These are phyloP conservation scores for Hibiscus syriacus DNA, from an alignment of 345 rosid species.

Conservation along the genomic window DNA sequence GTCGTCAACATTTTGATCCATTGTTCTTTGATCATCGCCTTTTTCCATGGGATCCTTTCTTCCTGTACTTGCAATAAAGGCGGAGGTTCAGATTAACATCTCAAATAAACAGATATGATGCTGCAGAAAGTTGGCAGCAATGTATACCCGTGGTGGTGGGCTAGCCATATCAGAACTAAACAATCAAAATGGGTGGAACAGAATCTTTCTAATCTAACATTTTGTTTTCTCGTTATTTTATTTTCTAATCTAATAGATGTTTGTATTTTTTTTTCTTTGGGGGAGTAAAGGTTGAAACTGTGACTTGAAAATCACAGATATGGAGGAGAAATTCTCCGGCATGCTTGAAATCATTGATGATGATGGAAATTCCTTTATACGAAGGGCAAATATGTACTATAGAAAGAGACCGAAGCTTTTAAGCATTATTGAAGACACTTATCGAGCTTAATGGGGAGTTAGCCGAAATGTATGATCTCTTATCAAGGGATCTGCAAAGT, in stretches of 20 bases:
- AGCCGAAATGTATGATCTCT: slow-evolving; percentile 62
- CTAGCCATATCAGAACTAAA: slow-evolving; percentile 79
- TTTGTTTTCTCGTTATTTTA: too few relatives aligned
- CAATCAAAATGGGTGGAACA: slow-evolving; percentile 87
- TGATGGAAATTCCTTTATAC: slow-evolving; percentile 63
- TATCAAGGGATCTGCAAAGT: slow-evolving; percentile 64
- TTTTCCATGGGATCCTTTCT: not conserved
- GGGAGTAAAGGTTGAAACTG: not conserved
- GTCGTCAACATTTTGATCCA: not conserved
- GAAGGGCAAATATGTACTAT: slow-evolving; percentile 75
- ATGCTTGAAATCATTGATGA: slow-evolving; percentile 60
- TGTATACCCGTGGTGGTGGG: slow-evolving; percentile 97
- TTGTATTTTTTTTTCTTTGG: too few relatives aligned
- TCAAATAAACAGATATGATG: slow-evolving; percentile 21
- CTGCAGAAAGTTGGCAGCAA: slow-evolving; percentile 74
- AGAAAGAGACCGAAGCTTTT: slow-evolving; percentile 71
- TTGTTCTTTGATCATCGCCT: not conserved
- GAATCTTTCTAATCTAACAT: slow-evolving; percentile 21
- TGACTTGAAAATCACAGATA: slow-evolving; percentile 41
- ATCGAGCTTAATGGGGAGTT: slow-evolving; percentile 59
- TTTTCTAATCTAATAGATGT: too few relatives aligned
- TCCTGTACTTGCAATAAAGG: too few relatives aligned
- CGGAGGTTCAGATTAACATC: not conserved
- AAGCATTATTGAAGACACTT: slow-evolving; percentile 54
- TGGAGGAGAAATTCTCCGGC: slow-evolving; percentile 54